A percentile compares a stretch with the other conserved stretches of the same genome.
Conservation (phyloP, 306 rosid genomes). For the Cotoneaster glaucophyllus region DNA sequence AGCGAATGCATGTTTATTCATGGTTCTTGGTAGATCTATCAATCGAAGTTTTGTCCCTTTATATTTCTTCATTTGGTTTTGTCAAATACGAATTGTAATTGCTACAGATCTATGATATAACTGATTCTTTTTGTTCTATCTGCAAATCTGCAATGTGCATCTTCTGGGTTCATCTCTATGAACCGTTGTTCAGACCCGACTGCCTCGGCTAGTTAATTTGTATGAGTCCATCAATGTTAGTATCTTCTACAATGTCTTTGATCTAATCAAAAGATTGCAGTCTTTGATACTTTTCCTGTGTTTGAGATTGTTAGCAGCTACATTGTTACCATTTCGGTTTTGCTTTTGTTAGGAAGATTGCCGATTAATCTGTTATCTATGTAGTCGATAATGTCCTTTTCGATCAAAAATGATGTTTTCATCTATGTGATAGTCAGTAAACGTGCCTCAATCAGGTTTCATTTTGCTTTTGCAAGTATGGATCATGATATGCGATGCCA, state of each 20-base stretch:
- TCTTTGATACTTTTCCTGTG: neutral
- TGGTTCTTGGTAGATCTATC: slow-evolving; percentile 27
- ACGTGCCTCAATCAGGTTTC: neutral
- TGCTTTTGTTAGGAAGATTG: neutral
- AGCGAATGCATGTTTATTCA: slow-evolving; percentile 2
- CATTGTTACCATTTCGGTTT: neutral
- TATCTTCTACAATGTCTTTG: neutral
- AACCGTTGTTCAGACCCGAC: neutral
- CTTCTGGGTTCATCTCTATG: neutral
- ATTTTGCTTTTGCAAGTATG: neutral
- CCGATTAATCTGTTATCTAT: neutral
- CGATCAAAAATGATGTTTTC: too few species aligned
- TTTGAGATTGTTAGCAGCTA: neutral
- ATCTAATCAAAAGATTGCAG: neutral
- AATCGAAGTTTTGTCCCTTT: neutral
- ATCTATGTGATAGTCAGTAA: neutral
- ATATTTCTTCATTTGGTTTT: neutral
- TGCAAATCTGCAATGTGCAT: neutral
- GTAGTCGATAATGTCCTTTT: neutral
- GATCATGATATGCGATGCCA: neutral
- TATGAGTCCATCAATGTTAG: neutral
- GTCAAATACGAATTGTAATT: neutral
- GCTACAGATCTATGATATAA: neutral
- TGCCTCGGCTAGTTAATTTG: neutral
- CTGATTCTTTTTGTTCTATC: neutral